phyloP scores from a whole-genome alignment of 441 rosid species.

The Populus tomentosa region DNA sequence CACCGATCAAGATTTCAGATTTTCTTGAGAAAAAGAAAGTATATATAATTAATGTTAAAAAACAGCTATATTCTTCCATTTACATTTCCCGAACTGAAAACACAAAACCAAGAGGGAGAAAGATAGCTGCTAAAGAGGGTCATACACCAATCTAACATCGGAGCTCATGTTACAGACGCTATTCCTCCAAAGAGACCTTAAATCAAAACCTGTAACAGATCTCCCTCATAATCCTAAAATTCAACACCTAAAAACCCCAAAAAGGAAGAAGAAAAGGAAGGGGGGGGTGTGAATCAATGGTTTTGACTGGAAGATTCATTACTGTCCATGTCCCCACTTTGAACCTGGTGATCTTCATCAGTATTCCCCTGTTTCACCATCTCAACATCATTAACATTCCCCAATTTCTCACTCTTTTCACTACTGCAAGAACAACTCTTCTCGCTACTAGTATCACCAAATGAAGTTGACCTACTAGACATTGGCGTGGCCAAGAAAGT shows the following conservation, averaged over 20 bases:
- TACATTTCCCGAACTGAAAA: conserved; percentile 34
- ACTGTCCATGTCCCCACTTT: conserved; percentile 11
- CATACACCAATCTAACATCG: conserved; percentile 13
- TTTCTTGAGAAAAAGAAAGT: background rate
- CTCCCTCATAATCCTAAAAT: background rate
- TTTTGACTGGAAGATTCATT: conserved; percentile 19
- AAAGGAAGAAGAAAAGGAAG: background rate
- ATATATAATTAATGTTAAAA: background rate
- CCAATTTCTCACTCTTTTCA: conserved; percentile 30
- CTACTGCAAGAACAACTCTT: conserved; percentile 38
- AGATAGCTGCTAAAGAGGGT: conserved; percentile 4
- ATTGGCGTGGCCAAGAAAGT: conserved; percentile 75
- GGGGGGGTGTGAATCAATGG: conserved; percentile 5
- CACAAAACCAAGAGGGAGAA: background rate
- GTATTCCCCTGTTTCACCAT: conserved; percentile 11
- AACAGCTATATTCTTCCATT: conserved; percentile 20
- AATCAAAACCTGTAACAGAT: conserved; percentile 11
- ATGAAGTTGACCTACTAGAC: conserved; percentile 41
- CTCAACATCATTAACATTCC: conserved; percentile 7
- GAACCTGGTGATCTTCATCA: conserved; percentile 22
- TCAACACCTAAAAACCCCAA: background rate
- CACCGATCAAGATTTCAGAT: too few relatives aligned
- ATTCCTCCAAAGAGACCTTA: background rate
- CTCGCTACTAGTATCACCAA: conserved; percentile 28
- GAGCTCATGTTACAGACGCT: conserved; percentile 18